A percentile compares a stretch with the other conserved stretches of the same genome.
Evolutionary conservation across 768 basidiomycete genomes (phyloP).

Genomic region (Heimioporus sp.): DNA sequence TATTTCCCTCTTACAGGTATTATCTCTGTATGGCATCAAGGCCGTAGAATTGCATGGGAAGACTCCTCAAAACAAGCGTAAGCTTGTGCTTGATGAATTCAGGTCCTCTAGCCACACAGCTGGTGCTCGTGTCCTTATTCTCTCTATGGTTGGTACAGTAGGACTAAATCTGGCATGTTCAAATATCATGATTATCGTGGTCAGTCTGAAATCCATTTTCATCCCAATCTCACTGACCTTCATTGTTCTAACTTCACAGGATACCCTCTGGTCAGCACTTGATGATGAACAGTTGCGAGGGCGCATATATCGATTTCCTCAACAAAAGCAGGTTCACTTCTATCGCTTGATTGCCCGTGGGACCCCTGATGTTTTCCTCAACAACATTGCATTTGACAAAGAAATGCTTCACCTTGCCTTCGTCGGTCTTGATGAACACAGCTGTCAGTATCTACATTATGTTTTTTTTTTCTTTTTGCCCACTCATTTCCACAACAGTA

Average conservation of each 20-base stretch:
- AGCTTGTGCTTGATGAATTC: not conserved
- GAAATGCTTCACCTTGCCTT: not conserved
- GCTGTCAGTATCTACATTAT: no score
- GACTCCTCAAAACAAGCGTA: not conserved
- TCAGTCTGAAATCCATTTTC: no score
- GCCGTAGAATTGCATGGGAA: constrained; percentile 4
- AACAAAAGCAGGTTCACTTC: constrained; percentile 17
- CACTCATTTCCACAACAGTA: no score
- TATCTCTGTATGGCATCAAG: constrained; percentile 5
- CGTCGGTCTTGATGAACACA: not conserved
- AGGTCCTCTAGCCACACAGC: not conserved
- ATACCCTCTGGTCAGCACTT: not conserved
- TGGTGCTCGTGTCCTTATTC: not conserved
- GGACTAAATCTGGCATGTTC: not conserved
- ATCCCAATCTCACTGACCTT: no score
- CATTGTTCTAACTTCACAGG: not conserved
- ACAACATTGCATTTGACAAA: constrained; percentile 23
- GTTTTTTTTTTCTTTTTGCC: no score
- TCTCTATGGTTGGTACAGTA: not conserved
- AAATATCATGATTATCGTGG: not conserved
- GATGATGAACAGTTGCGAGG: constrained; percentile 22
- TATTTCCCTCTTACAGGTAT: not conserved
- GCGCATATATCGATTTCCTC: constrained; percentile 9
- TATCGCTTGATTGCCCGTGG: constrained; percentile 11
- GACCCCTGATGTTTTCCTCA: constrained; percentile 19